Percentiles rank a stretch among this genome's conserved stretches.
Conservation (phyloP, 257 asterid species). For the Salvia splendens region DNA sequence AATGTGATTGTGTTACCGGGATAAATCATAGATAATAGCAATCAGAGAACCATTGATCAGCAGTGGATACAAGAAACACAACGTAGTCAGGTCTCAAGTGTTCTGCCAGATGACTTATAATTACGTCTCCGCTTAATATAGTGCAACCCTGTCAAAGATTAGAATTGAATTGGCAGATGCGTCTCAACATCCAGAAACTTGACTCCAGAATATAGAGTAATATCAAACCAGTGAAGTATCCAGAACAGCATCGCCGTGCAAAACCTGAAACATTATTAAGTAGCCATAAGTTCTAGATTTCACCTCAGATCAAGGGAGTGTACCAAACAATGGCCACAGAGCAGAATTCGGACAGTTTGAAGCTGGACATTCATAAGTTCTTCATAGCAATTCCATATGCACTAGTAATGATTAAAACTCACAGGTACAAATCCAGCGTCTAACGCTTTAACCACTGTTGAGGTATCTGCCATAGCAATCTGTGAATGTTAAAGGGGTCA, state of each 20-base stretch:
- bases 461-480: too few relatives aligned
- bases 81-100: conserved; percentile 73
- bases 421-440: conserved; percentile 89
- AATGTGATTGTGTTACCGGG: conserved; percentile 3
- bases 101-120: conserved; percentile 81
- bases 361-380: neutral
- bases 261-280: conserved; percentile 53
- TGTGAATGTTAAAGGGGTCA: too few relatives aligned
- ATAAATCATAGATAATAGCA: conserved; percentile 20
- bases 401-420: conserved; percentile 41
- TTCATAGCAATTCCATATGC: neutral
- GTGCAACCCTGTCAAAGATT: conserved; percentile 78
- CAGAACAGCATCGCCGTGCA: conserved; percentile 97
- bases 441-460: conserved; percentile 42
- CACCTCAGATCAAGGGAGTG: conserved; percentile 19
- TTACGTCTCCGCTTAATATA: conserved; percentile 93
- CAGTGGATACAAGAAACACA: conserved; percentile 88
- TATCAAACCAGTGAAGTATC: conserved; percentile 76
- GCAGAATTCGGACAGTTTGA: conserved; percentile 2
- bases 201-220: conserved; percentile 27
- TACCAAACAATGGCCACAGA: conserved; percentile 2
- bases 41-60: neutral
- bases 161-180: conserved; percentile 16
- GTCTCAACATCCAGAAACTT: conserved; percentile 25
- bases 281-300: conserved; percentile 28